These are phyloP conservation scores for Globisporangium middletonii DNA, from an alignment of 352 stramenopile species.

Conservation along the genomic window DNA sequence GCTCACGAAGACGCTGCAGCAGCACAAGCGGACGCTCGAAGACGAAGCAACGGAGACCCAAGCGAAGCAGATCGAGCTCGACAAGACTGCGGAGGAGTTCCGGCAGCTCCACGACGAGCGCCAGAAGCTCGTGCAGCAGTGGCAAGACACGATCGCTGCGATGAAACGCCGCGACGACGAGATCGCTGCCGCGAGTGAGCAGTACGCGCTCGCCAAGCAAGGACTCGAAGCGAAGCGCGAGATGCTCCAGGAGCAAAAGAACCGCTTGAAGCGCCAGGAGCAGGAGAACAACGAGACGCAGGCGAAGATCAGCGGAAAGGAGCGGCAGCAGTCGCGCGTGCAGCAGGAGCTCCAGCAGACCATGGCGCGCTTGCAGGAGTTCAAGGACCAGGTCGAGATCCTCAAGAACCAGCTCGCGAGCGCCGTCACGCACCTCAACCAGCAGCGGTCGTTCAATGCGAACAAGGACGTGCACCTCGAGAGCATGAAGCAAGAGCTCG, in stretches of 20 bases:
- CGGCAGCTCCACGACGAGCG: constrained; percentile 90
- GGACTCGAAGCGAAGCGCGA: constrained; percentile 57
- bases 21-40: constrained; percentile 70
- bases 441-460: constrained; percentile 71
- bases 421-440: constrained; percentile 77
- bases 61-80: constrained; percentile 94
- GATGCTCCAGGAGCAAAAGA: constrained; percentile 64
- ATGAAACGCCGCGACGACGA: constrained; percentile 92
- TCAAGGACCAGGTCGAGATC: constrained; percentile 90
- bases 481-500: constrained; percentile 72
- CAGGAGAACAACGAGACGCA: constrained; percentile 84
- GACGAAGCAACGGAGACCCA: constrained; percentile 90
- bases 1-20: constrained; percentile 81
- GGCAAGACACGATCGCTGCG: constrained; percentile 92
- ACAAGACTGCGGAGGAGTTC: constrained; percentile 94
- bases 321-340: constrained; percentile 60
- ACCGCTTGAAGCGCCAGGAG: constrained; percentile 79
- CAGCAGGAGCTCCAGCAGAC: constrained; percentile 65
- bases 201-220: constrained; percentile 73
- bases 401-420: constrained; percentile 89
- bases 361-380: constrained; percentile 61
- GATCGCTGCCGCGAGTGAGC: constrained; percentile 87
- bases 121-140: constrained; percentile 92
- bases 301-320: constrained; percentile 56
- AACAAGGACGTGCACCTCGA: constrained; percentile 74